Base-by-base conservation (phyloP, 2,329 filamentous ascomycete genomes). In the Monosporascus sp. region DNA sequence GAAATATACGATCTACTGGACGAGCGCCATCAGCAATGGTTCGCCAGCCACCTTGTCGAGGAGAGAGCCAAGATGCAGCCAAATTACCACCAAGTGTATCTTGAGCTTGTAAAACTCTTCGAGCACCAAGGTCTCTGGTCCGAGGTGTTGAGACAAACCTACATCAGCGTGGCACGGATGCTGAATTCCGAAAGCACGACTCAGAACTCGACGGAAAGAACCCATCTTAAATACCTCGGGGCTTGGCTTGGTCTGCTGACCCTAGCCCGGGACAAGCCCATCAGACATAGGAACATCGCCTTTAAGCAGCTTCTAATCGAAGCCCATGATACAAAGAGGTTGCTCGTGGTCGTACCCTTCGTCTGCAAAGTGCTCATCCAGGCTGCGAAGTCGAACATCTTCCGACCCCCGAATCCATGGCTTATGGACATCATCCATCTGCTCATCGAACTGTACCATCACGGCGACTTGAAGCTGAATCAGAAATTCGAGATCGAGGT, bases 401-500 rank as follows among this genome's bases (percentile, higher is more conserved):
- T 99, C 74, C 88, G 86, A 53, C 92, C 93, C 11, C 94, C 94
- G 1, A 99, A 99, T 63, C 94, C 94, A 1, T 99, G 94, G 94
- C 72, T 97, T 45, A 96, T 97, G 89, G 94, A 99, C 64, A 94
- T 99, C 51, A 84, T 99, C 52, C 84, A 89, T 58, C 78, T 97
- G 7, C 79, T 99, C 37, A 89, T 96, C 63, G 95, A 99, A 66
- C 79, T 99, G 4, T 99, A 99, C 65, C 88, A 96, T 65, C 88
- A 89, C 64, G 91, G 90, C 16, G 93, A 97, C 63, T 77, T 99
- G 52, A 97, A 97, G 70, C 81, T 99, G 38, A 97, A 97, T 62
- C 85, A 96, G 50, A 99, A 97, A 65, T 99, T 99, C 63, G 94
- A 99, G 70, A 97, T 99, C 54, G 94, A 99, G 71, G 92, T 99